Evolutionary conservation across 1,139 yeast species (phyloP).

Genomic region (Pichia sp.): DNA sequence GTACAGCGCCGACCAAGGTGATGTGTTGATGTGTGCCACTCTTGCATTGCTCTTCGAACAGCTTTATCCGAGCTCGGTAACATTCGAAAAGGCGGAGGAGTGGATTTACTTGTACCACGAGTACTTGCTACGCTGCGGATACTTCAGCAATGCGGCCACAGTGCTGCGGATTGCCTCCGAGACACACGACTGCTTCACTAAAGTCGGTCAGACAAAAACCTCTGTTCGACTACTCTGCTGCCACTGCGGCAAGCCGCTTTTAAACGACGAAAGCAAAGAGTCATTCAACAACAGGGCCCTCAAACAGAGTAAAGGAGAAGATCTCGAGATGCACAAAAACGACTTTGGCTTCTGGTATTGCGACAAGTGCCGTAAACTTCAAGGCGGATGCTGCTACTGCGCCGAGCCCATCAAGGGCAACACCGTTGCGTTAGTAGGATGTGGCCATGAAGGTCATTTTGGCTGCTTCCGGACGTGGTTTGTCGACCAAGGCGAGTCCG

Average conservation of each 20-base stretch:
- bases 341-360: conserved; percentile 80
- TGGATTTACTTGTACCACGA: conserved; percentile 60
- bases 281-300: conserved; percentile 30
- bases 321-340: conserved; percentile 10
- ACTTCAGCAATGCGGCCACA: conserved; percentile 57
- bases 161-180: conserved; percentile 48
- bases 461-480: conserved; percentile 81
- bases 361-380: conserved; percentile 57
- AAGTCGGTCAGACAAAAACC: conserved; percentile 50
- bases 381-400: conserved; percentile 75
- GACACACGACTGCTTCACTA: conserved; percentile 39
- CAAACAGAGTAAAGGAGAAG: neutral
- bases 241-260: conserved; percentile 57
- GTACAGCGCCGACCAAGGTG: conserved; percentile 61
- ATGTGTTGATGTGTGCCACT: conserved; percentile 58
- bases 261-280: conserved; percentile 57
- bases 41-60: conserved; percentile 54
- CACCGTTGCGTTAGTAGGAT: conserved; percentile 59
- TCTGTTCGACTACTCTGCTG: conserved; percentile 64
- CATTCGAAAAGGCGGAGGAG: conserved; percentile 40
- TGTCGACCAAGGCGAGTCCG: conserved; percentile 53
- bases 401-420: conserved; percentile 73
- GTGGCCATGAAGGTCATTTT: conserved; percentile 89
- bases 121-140: conserved; percentile 46
- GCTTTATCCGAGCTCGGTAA: conserved; percentile 33